Evolutionary conservation across 2,329 filamentous ascomycete species (phyloP).

Genomic region (Beauveria caledonica): DNA sequence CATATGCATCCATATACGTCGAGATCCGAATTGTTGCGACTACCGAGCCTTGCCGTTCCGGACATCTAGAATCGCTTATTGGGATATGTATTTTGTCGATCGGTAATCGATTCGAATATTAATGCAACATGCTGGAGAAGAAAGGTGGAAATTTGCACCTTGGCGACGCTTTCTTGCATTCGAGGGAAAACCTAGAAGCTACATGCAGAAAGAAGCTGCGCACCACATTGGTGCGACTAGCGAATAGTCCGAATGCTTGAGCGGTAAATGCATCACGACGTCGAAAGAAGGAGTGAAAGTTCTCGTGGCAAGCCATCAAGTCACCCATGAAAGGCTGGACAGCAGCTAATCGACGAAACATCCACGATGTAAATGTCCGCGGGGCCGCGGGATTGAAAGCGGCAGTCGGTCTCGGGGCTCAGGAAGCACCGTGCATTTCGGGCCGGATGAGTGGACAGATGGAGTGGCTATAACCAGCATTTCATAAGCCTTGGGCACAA

Average conservation of each 20-base stretch:
- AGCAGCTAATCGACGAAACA: not conserved
- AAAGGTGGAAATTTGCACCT: not conserved
- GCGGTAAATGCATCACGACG: not conserved
- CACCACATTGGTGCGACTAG: not conserved
- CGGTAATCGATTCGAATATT: too few relatives aligned
- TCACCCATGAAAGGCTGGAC: not conserved
- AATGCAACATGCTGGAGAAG: not conserved
- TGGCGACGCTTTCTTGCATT: not conserved
- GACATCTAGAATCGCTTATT: too few relatives aligned
- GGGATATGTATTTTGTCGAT: too few relatives aligned
- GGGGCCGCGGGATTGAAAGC: slow-evolving; percentile 7
- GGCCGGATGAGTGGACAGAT: not conserved
- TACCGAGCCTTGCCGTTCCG: not conserved
- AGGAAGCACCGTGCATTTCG: slow-evolving; percentile 6
- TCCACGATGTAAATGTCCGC: not conserved
- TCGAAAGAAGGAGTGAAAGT: not conserved
- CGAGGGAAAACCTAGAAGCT: not conserved
- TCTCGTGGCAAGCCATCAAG: not conserved
- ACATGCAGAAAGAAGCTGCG: not conserved
- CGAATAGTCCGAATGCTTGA: not conserved
- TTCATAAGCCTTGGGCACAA: not conserved
- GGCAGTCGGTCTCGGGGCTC: slow-evolving; percentile 11
- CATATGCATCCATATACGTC: not conserved
- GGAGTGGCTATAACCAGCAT: not conserved
- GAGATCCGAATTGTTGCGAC: not conserved